Percentiles rank a stretch among this genome's conserved stretches.
Conservation (phyloP, 1,284 basidiomycete genomes). For the Microstroma glucosiphilum region DNA sequence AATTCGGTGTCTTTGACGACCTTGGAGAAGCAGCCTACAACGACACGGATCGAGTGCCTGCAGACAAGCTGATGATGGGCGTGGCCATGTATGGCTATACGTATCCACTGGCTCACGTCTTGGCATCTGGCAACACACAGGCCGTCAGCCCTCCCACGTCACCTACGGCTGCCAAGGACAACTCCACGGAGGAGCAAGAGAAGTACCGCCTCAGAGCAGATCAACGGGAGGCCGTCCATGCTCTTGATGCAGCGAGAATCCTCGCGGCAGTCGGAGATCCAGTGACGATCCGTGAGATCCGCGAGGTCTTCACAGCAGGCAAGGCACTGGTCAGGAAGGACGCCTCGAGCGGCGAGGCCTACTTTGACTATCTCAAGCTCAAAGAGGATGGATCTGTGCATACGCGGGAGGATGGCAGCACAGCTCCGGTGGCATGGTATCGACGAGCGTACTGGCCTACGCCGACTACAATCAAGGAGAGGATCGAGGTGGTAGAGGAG, state of each 20-base stretch:
- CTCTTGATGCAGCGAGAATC: neutral
- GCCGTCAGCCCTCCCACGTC: neutral
- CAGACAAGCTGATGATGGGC: neutral
- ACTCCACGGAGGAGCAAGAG: slow-evolving; percentile 13
- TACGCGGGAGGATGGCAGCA: neutral
- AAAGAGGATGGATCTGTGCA: neutral
- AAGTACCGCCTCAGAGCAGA: slow-evolving; percentile 12
- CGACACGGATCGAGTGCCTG: neutral
- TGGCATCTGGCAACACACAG: neutral
- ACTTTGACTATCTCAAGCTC: slow-evolving; percentile 12
- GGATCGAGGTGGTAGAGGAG: slow-evolving; percentile 11
- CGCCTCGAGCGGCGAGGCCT: slow-evolving; percentile 9
- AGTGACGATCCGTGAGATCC: slow-evolving; percentile 9
- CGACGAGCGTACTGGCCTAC: slow-evolving; percentile 16
- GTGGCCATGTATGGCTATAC: slow-evolving; percentile 4
- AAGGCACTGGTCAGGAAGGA: slow-evolving; percentile 15
- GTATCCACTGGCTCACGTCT: neutral
- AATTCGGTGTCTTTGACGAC: neutral
- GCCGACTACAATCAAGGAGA: slow-evolving; percentile 11
- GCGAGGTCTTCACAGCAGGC: slow-evolving; percentile 3
- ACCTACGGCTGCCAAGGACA: slow-evolving; percentile 13
- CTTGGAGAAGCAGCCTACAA: neutral
- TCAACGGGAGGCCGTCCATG: slow-evolving; percentile 5
- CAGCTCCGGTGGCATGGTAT: slow-evolving; percentile 12
- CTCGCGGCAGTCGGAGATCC: slow-evolving; percentile 9